Evolutionary conservation across 2,329 filamentous ascomycete genomes (phyloP).

Genomic region (Nigrospora sphaerica): DNA sequence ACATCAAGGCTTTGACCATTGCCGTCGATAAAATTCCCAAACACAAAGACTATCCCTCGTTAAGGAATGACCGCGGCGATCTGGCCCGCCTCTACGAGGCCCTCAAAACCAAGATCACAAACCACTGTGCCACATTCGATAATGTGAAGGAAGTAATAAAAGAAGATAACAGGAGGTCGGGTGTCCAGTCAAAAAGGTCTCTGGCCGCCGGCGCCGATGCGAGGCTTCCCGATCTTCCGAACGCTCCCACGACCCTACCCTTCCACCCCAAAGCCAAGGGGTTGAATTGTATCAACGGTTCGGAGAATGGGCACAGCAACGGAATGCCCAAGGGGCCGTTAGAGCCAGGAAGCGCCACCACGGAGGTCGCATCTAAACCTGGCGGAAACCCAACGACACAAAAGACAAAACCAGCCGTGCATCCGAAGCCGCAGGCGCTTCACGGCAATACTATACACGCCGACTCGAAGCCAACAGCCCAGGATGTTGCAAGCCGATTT

Average conservation of each 20-base stretch:
- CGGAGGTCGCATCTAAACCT: no score
- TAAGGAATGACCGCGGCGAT: constrained; percentile 48
- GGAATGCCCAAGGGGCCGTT: neutral
- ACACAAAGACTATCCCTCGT: constrained; percentile 65
- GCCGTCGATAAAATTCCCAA: constrained; percentile 67
- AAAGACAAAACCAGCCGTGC: constrained; percentile 40
- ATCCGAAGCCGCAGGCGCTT: constrained; percentile 61
- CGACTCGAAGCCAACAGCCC: constrained; percentile 24
- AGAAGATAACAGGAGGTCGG: constrained; percentile 55
- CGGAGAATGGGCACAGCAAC: neutral
- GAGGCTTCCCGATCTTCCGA: constrained; percentile 10
- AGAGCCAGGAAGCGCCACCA: no score
- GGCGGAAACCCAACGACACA: neutral
- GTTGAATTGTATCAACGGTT: neutral
- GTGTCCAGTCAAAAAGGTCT: constrained; percentile 39
- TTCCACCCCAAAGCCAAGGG: constrained; percentile 1
- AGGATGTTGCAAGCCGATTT: constrained; percentile 51
- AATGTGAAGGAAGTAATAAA: constrained; percentile 53
- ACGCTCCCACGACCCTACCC: constrained; percentile 9
- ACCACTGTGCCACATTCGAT: constrained; percentile 43
- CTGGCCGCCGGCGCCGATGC: neutral
- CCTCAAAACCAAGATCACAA: constrained; percentile 43
- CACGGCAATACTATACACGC: constrained; percentile 51
- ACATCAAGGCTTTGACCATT: constrained; percentile 74
- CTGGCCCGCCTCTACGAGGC: constrained; percentile 39